phyloP scores from a whole-genome alignment of 2,329 filamentous ascomycete species.

The Colletotrichum liriopes region DNA sequence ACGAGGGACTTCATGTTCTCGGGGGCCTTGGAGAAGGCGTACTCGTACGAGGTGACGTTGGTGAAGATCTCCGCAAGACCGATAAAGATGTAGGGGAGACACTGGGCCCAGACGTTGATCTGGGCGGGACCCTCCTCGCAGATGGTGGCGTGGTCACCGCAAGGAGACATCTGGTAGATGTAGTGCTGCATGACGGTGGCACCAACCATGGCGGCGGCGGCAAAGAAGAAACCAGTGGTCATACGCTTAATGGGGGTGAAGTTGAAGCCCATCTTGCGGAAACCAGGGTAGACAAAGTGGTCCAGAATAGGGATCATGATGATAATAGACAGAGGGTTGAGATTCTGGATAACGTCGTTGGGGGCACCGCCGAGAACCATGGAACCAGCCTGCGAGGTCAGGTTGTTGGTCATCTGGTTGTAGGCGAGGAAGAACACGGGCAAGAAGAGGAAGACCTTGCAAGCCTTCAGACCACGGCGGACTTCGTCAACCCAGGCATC shows the following conservation, averaged over 20 bases:
- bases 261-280: slow-evolving; percentile 74
- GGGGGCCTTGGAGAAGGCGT: slow-evolving; percentile 84
- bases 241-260: slow-evolving; percentile 87
- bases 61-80: slow-evolving; percentile 69
- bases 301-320: slow-evolving; percentile 83
- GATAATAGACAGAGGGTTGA: slow-evolving; percentile 82
- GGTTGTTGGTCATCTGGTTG: slow-evolving; percentile 73
- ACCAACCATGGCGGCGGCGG: slow-evolving; percentile 72
- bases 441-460: slow-evolving; percentile 80
- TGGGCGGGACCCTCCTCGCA: slow-evolving; percentile 67
- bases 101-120: slow-evolving; percentile 77
- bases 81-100: slow-evolving; percentile 66
- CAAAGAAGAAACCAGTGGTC: slow-evolving; percentile 78
- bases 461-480: slow-evolving; percentile 77
- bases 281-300: slow-evolving; percentile 76
- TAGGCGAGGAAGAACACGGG: slow-evolving; percentile 75
- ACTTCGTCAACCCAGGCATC: slow-evolving; percentile 89
- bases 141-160: slow-evolving; percentile 68
- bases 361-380: slow-evolving; percentile 80
- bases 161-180: slow-evolving; percentile 76
- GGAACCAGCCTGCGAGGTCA: slow-evolving; percentile 75
- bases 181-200: slow-evolving; percentile 72
- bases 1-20: slow-evolving; percentile 88
- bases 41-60: slow-evolving; percentile 77
- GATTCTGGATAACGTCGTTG: slow-evolving; percentile 83